Evolutionary conservation across 2,329 filamentous ascomycete genomes (phyloP), one percentile per base, ranked within the genome.

Genomic region (Scedosporium minutisporum): DNA sequence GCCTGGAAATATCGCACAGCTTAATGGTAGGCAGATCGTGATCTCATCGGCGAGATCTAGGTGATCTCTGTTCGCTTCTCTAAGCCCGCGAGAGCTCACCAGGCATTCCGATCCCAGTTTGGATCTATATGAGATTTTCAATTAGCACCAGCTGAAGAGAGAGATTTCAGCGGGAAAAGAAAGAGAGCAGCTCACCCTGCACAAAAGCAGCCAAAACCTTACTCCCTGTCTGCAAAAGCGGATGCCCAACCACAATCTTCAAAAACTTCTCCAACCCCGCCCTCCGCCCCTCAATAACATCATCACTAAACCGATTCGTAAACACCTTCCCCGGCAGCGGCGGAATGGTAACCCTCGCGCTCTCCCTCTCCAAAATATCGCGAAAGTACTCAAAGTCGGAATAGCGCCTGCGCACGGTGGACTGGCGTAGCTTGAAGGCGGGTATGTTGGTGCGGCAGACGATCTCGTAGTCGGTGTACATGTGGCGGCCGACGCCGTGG

Each of bases 391-490:
- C 95, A 75, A 99, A 99, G 76, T 99, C 95, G 63, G 89, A 95
- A 81, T 99, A 99, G 61, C 95, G 91, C 66, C 95, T 87, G 68
- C 93, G 91, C 65, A 99, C 95, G 68, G 87, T 86, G 67, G 87
- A 92, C 73, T 90, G 85, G 68, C 93, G 91, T 69, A 97, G 87
- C 80, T 97, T 97, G 84, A 99, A 99, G 69, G 95, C 93, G 64
- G 95, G 95, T 73, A 99, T 99, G 79, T 99, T 99, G 77, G 95
- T 99, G 70, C 90, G 88, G 80, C 95, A 96, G 70, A 96, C 84
- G 72, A 99, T 97, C 77, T 97, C 93, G 82, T 97, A 99, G 77
- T 96, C 95, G 62, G 95, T 99, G 81, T 97, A 97, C 92, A 96
- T 96, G 79, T 87, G 86, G 69, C 95, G 90, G 67, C 93, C 93